Evolutionary conservation across 192 early-diverging fungal genomes (phyloP).

Genomic region (Entomortierella parvispora): DNA sequence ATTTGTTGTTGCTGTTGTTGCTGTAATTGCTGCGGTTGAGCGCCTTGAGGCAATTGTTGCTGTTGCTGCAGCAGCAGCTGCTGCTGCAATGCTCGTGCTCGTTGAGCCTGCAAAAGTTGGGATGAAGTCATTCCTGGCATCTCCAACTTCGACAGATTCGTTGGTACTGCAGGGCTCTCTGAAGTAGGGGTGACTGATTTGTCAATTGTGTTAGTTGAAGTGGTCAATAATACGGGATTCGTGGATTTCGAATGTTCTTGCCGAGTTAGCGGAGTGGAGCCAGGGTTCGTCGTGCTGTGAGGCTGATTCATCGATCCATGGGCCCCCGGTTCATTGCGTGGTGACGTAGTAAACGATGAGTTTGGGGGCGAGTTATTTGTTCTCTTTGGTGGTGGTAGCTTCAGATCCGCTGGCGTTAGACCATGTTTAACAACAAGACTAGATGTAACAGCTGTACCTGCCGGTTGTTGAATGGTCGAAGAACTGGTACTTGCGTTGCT

Average conservation of each 20-base stretch:
- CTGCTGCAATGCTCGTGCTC: constrained; percentile 11
- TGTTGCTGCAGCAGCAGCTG: constrained; percentile 8
- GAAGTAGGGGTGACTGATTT: not conserved
- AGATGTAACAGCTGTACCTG: constrained; percentile 8
- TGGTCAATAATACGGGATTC: too few relatives aligned
- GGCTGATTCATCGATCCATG: constrained; percentile 1
- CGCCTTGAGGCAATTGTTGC: not conserved
- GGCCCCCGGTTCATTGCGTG: constrained; percentile 20
- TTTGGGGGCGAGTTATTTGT: constrained; percentile 37
- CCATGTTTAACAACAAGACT: constrained; percentile 23
- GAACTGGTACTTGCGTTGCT: too few relatives aligned
- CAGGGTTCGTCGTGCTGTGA: not conserved
- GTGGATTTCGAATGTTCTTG: too few relatives aligned
- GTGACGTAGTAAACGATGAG: constrained; percentile 23
- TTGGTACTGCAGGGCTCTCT: not conserved
- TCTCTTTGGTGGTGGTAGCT: constrained; percentile 36
- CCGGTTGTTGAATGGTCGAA: not conserved
- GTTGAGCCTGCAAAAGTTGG: constrained; percentile 18
- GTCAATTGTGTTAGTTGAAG: too few relatives aligned
- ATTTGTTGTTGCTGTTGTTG: constrained; percentile 16
- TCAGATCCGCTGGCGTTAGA: constrained; percentile 38
- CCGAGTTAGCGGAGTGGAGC: too few relatives aligned
- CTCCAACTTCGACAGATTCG: constrained; percentile 1
- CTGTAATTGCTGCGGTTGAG: constrained; percentile 13
- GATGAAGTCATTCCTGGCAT: constrained; percentile 6